Evolutionary conservation across 768 basidiomycete genomes (phyloP).

Genomic region (Hemileccinum impolitum): DNA sequence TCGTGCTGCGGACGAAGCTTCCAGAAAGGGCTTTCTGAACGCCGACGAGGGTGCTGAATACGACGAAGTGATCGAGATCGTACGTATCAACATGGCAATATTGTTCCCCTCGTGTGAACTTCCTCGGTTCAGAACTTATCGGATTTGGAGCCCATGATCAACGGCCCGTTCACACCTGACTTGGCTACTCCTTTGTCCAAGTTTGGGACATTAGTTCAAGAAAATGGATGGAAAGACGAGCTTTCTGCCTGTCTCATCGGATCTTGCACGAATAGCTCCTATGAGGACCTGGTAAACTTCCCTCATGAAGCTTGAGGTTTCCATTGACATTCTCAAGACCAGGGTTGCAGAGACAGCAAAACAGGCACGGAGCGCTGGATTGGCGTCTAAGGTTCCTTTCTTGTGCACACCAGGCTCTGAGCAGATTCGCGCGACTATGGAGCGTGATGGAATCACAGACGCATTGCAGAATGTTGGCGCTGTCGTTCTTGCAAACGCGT

Average conservation of each 20-base stretch:
- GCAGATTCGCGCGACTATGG: conserved; percentile 96
- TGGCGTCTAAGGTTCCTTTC: conserved; percentile 82
- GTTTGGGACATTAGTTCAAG: conserved; percentile 75
- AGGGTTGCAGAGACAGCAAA: conserved; percentile 87
- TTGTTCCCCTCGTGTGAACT: background rate
- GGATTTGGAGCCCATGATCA: conserved; percentile 86
- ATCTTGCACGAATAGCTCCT: conserved; percentile 99
- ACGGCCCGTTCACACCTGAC: conserved; percentile 98
- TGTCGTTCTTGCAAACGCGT: conserved; percentile 93
- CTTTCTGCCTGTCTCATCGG: conserved; percentile 91
- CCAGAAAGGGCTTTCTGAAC: conserved; percentile 67
- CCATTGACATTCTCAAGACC: conserved; percentile 48
- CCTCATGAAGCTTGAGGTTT: background rate
- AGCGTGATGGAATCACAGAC: conserved; percentile 84
- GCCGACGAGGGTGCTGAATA: conserved; percentile 91
- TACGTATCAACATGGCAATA: conserved; percentile 35
- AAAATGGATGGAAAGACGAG: conserved; percentile 92
- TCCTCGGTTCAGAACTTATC: conserved; percentile 65
- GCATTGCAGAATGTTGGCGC: conserved; percentile 88
- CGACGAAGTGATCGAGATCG: conserved; percentile 92
- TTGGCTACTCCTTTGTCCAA: conserved; percentile 90
- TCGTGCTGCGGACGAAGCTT: conserved; percentile 80
- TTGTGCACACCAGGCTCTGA: conserved; percentile 90
- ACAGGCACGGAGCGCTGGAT: conserved; percentile 82
- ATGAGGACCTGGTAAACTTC: conserved; percentile 80